Evolutionary conservation across 306 rosid species (phyloP).

Genomic region (Quercus berberidifolia): DNA sequence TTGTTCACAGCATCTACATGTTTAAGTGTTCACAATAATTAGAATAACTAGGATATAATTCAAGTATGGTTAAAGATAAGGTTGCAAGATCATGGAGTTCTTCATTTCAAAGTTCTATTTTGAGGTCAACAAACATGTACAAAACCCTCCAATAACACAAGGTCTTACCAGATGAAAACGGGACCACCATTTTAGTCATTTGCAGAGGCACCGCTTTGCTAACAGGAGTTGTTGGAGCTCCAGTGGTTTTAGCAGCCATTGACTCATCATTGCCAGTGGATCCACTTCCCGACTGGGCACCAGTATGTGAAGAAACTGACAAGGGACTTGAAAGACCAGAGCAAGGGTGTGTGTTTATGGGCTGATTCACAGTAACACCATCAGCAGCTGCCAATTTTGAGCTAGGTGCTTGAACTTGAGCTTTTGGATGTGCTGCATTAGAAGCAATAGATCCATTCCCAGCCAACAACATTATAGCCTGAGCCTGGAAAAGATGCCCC

Average conservation of each 20-base stretch:
- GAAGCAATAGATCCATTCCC: slow-evolving; percentile 42
- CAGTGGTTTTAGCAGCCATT: slow-evolving; percentile 48
- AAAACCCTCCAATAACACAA: not conserved
- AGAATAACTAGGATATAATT: not conserved
- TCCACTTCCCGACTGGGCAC: slow-evolving; percentile 70
- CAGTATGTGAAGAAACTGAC: slow-evolving; percentile 72
- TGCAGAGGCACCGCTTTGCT: slow-evolving; percentile 61
- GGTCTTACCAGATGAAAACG: slow-evolving; percentile 66
- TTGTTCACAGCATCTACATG: not conserved
- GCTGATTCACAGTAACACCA: slow-evolving; percentile 41
- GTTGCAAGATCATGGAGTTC: not conserved
- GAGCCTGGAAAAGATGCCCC: slow-evolving; percentile 56
- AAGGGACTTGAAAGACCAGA: slow-evolving; percentile 66
- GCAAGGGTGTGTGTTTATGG: slow-evolving; percentile 31
- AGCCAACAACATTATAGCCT: slow-evolving; percentile 84
- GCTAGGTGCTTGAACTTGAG: slow-evolving; percentile 40
- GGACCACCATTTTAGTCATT: slow-evolving; percentile 24
- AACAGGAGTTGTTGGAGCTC: slow-evolving; percentile 41
- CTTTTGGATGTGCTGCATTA: slow-evolving; percentile 41
- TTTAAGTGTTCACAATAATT: not conserved
- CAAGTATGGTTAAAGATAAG: not conserved
- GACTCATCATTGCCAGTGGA: slow-evolving; percentile 79
- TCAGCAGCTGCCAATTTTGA: slow-evolving; percentile 47
- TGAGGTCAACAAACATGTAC: not conserved
- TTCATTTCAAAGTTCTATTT: not conserved